These are phyloP conservation scores for Dendrocalamus sinicus DNA, from an alignment of 176 grass and related monocot species.

Conservation along the genomic window DNA sequence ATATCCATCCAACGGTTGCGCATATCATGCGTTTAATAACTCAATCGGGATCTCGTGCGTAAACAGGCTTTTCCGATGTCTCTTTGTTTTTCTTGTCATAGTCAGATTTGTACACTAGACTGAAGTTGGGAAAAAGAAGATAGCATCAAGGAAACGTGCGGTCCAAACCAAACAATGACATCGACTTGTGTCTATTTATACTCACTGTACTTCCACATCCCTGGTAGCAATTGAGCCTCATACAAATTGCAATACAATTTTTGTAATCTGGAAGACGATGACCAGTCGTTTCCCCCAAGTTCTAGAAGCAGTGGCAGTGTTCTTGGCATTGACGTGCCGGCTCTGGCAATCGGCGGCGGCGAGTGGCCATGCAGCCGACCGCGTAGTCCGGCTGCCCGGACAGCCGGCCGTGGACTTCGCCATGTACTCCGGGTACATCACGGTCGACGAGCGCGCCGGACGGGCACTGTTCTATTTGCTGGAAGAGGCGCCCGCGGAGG, in stretches of 20 bases:
- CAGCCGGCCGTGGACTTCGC: conserved; percentile 66
- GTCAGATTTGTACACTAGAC: neutral
- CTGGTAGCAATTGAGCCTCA: neutral
- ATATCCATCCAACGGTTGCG: no score
- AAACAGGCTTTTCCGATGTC: neutral
- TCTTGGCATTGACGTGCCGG: neutral
- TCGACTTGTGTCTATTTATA: conserved; percentile 10
- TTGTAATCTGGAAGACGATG: neutral
- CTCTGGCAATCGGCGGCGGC: neutral
- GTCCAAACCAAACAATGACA: conserved; percentile 32
- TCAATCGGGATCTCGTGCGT: no score
- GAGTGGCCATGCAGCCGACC: neutral
- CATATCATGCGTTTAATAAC: no score
- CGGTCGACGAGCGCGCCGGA: conserved; percentile 51
- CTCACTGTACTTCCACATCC: neutral
- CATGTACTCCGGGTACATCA: conserved; percentile 84
- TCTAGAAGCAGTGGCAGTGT: neutral
- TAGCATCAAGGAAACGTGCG: conserved; percentile 36
- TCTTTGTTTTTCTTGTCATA: neutral
- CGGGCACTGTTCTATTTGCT: conserved; percentile 76
- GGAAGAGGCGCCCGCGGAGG: conserved; percentile 47
- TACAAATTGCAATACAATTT: neutral
- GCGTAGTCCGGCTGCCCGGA: conserved; percentile 56
- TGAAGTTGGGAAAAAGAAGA: conserved; percentile 2
- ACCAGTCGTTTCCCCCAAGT: neutral